A percentile compares a stretch with the other conserved stretches of the same genome.
These are phyloP conservation scores for Neurospora africana DNA, from an alignment of 495 filamentous ascomycete species.

Conservation along the genomic window DNA sequence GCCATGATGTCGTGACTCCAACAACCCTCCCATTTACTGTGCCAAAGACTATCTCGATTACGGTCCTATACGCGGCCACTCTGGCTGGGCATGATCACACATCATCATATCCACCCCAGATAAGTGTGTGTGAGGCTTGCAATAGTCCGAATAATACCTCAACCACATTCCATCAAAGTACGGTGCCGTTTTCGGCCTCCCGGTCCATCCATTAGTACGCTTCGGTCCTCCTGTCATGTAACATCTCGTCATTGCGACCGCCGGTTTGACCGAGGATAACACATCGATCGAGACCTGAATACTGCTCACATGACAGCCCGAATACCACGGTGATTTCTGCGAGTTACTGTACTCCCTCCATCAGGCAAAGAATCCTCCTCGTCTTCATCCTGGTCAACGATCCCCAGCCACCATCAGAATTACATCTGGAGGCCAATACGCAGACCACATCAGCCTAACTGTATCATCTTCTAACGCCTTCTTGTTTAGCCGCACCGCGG, in stretches of 20 bases:
- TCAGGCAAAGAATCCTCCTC: not conserved
- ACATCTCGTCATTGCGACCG: not conserved
- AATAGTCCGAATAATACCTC: not conserved
- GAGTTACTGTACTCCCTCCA: not conserved
- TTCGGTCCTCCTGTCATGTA: not conserved
- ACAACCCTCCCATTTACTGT: not conserved
- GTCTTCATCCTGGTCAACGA: not conserved
- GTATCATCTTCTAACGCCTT: constrained; percentile 6
- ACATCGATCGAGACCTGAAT: not conserved
- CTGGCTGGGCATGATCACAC: not conserved
- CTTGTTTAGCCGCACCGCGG: constrained; percentile 20
- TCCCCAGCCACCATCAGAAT: constrained; percentile 10
- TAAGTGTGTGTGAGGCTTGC: not conserved
- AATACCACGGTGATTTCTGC: not conserved
- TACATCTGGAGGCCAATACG: not conserved
- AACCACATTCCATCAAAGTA: not conserved
- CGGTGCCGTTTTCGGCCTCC: not conserved
- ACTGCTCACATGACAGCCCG: not conserved
- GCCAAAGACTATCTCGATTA: not conserved
- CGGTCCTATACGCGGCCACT: not conserved
- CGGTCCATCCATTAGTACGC: not conserved
- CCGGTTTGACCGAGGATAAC: not conserved
- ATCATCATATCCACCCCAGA: not conserved
- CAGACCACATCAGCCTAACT: not conserved
- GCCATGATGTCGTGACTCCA: not conserved